phyloP scores from a whole-genome alignment of 2,329 filamentous ascomycete species.

The Atkinsonella texensis region DNA sequence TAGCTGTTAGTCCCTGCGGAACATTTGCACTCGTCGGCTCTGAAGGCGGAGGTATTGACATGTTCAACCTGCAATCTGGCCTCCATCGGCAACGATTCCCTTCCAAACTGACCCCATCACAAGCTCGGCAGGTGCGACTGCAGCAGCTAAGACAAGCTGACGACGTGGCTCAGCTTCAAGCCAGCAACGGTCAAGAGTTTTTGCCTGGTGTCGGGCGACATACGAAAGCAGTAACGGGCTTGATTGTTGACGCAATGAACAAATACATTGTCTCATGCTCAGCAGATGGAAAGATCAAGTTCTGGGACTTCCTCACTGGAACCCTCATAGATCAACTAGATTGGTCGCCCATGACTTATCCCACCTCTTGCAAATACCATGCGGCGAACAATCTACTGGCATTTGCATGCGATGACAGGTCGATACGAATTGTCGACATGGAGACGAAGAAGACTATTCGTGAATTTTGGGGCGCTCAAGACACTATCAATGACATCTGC shows the following conservation, averaged over 20 bases:
- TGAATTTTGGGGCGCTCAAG: constrained; percentile 77
- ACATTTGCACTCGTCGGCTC: constrained; percentile 90
- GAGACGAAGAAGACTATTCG: constrained; percentile 83
- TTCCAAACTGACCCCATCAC: constrained; percentile 60
- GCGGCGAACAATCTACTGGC: constrained; percentile 74
- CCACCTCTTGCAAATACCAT: constrained; percentile 71
- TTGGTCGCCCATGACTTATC: constrained; percentile 63
- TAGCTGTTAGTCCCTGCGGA: constrained; percentile 82
- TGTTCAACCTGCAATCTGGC: constrained; percentile 95
- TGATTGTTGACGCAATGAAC: constrained; percentile 84
- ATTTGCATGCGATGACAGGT: constrained; percentile 78
- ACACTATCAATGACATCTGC: constrained; percentile 64
- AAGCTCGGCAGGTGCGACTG: constrained; percentile 64
- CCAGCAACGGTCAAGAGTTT: constrained; percentile 30
- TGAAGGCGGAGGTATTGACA: constrained; percentile 69
- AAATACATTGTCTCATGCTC: constrained; percentile 75
- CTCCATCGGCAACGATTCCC: constrained; percentile 81
- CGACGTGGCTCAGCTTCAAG: constrained; percentile 42
- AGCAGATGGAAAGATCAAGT: constrained; percentile 86
- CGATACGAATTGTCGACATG: constrained; percentile 79
- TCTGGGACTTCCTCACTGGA: constrained; percentile 91
- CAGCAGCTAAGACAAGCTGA: constrained; percentile 48
- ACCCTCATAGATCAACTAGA: constrained; percentile 68
- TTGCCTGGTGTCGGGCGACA: constrained; percentile 57
- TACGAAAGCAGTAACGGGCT: constrained; percentile 68